Conservation (phyloP, 2,329 filamentous ascomycete genomes). For the Claviceps purpurea region DNA sequence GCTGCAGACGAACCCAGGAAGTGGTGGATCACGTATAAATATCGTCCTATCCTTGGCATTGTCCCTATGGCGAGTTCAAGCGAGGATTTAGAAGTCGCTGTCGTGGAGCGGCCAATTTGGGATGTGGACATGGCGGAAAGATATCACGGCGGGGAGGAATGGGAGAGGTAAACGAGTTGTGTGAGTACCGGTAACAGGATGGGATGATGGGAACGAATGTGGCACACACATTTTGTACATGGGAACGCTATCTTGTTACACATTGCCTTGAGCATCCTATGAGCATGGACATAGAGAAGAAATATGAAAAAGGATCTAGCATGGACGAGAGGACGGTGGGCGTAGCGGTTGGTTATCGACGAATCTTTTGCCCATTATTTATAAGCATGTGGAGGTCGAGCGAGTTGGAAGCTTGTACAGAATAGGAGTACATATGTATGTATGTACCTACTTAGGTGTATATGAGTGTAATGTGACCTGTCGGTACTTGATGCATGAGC, state of each 20-base stretch:
- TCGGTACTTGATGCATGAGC: too few relatives aligned
- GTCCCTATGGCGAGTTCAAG: constrained; percentile 30
- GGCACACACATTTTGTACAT: background rate
- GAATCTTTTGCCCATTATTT: too few relatives aligned
- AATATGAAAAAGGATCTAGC: too few relatives aligned
- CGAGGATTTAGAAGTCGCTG: constrained; percentile 58
- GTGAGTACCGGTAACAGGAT: too few relatives aligned
- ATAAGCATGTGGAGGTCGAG: too few relatives aligned
- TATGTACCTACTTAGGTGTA: too few relatives aligned
- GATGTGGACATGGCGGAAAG: constrained; percentile 65
- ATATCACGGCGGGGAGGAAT: constrained; percentile 48
- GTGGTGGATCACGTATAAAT: constrained; percentile 82
- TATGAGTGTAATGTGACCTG: too few relatives aligned
- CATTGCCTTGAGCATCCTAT: background rate
- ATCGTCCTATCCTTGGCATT: constrained; percentile 77
- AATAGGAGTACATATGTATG: too few relatives aligned
- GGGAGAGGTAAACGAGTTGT: constrained; percentile 23
- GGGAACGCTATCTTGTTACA: background rate
- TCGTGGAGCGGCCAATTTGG: constrained; percentile 78
- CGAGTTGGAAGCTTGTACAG: too few relatives aligned
- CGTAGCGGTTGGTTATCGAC: too few relatives aligned
- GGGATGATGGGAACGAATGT: background rate
- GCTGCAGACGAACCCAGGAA: constrained; percentile 19
- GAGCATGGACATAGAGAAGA: too few relatives aligned
- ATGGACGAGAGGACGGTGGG: too few relatives aligned